Evolutionary conservation across 345 rosid genomes (phyloP).

Genomic region (Eucalyptus sp.): DNA sequence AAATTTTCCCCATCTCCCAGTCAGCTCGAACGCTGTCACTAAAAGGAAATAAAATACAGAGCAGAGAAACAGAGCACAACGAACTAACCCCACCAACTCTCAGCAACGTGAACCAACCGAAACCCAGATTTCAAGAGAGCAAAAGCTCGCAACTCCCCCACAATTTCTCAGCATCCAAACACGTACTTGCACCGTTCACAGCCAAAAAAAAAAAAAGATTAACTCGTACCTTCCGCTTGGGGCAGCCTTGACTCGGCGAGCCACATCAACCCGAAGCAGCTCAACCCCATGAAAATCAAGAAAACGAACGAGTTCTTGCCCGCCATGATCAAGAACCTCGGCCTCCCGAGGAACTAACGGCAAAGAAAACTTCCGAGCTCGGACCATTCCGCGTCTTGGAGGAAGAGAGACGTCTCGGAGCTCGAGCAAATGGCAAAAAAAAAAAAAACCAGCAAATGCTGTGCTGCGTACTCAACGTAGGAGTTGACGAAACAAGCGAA

Average conservation of each 20-base stretch:
- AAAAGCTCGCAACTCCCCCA: not conserved
- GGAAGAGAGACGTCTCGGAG: not conserved
- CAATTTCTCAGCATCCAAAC: not conserved
- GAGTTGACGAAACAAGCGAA: not conserved
- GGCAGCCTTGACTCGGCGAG: slow-evolving; percentile 14
- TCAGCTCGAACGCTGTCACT: not conserved
- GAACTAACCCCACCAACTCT: not conserved
- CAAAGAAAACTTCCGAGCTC: not conserved
- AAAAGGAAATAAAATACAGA: not conserved
- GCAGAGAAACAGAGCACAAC: not conserved
- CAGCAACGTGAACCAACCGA: not conserved
- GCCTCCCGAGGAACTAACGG: not conserved
- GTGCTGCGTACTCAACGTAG: not conserved
- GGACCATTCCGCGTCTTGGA: not conserved
- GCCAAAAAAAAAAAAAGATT: not conserved
- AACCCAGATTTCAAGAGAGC: not conserved
- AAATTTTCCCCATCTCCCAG: not conserved
- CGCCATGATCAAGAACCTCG: not conserved
- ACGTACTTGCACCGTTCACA: not conserved
- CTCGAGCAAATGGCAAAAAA: not conserved
- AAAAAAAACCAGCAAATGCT: not conserved
- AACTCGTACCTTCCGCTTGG: slow-evolving; percentile 23
- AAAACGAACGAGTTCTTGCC: not conserved
- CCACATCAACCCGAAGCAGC: not conserved
- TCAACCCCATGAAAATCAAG: not conserved